Evolutionary conservation across 306 rosid genomes (phyloP).

Genomic region (Citrullus mucosospermus): DNA sequence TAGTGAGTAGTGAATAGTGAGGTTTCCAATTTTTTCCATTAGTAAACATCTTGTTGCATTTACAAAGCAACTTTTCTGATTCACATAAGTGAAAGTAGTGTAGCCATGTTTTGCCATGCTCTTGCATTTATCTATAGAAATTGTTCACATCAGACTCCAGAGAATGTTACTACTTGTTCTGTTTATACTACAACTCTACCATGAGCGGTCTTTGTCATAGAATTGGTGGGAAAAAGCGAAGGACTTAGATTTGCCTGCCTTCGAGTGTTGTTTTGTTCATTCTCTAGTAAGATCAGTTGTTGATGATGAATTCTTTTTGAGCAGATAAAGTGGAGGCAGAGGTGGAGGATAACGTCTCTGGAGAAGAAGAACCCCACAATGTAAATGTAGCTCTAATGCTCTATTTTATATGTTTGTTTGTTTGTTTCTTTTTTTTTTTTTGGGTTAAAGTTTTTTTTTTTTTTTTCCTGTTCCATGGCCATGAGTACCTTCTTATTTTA

Average conservation of each 20-base stretch:
- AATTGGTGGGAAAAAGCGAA: too few species aligned
- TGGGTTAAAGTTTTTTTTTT: neutral
- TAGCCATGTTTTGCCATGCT: neutral
- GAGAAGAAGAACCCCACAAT: conserved; percentile 1
- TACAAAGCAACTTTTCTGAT: neutral
- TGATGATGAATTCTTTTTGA: neutral
- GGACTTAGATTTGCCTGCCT: too few species aligned
- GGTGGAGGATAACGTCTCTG: conserved; percentile 10
- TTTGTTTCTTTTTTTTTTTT: neutral
- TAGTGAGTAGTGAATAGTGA: neutral
- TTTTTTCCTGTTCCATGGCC: neutral
- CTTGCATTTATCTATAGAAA: neutral
- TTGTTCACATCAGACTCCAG: neutral
- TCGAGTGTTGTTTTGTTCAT: neutral
- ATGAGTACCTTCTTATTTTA: neutral
- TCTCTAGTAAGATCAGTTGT: neutral
- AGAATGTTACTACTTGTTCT: neutral
- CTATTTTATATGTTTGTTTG: neutral
- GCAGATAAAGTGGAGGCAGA: conserved; percentile 15
- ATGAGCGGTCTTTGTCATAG: too few species aligned
- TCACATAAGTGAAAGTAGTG: neutral
- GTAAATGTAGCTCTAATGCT: conserved; percentile 2
- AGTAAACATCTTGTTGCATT: neutral
- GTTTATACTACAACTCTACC: too few species aligned
- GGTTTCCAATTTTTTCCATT: neutral